phyloP scores from a whole-genome alignment of 495 filamentous ascomycete species.

The Letharia lupina region DNA sequence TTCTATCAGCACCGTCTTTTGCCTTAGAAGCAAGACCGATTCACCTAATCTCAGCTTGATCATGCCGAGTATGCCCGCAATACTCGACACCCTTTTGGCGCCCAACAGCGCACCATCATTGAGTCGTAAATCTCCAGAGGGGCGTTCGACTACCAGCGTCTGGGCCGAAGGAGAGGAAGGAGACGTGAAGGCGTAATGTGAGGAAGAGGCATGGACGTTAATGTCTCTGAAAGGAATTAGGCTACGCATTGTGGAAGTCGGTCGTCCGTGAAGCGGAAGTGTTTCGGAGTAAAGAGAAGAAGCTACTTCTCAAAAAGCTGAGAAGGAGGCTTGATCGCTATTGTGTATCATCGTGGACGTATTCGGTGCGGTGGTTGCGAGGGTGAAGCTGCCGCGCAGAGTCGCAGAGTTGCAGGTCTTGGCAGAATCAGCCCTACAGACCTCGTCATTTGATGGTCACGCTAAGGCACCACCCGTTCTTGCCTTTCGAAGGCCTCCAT shows the following conservation, averaged over 20 bases:
- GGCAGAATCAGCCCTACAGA: conserved; percentile 11
- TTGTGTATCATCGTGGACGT: neutral
- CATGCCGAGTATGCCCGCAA: conserved; percentile 88
- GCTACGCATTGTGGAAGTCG: conserved; percentile 6
- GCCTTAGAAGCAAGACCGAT: conserved; percentile 6
- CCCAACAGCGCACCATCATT: conserved; percentile 66
- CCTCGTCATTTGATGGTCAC: conserved; percentile 16
- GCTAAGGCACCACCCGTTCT: conserved; percentile 21
- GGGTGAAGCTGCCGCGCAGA: neutral
- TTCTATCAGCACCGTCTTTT: conserved; percentile 18
- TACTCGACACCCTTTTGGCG: conserved; percentile 80
- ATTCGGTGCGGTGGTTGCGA: neutral
- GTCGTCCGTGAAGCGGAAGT: too few species aligned
- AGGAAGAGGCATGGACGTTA: conserved; percentile 83
- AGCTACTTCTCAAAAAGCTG: neutral
- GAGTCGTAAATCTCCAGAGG: conserved; percentile 83
- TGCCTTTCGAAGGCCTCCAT: conserved; percentile 13
- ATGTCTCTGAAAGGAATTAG: conserved; percentile 87
- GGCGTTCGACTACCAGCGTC: conserved; percentile 79
- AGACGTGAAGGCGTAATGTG: conserved; percentile 92
- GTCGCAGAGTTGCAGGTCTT: conserved; percentile 6
- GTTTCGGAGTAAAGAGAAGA: neutral
- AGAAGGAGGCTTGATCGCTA: neutral
- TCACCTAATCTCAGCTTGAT: conserved; percentile 83
- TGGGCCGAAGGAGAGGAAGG: conserved; percentile 85